Evolutionary conservation across 371 early-diverging fungal species (phyloP), one percentile per base, ranked within the genome.

Genomic region (Zancudomyces culisetae): DNA sequence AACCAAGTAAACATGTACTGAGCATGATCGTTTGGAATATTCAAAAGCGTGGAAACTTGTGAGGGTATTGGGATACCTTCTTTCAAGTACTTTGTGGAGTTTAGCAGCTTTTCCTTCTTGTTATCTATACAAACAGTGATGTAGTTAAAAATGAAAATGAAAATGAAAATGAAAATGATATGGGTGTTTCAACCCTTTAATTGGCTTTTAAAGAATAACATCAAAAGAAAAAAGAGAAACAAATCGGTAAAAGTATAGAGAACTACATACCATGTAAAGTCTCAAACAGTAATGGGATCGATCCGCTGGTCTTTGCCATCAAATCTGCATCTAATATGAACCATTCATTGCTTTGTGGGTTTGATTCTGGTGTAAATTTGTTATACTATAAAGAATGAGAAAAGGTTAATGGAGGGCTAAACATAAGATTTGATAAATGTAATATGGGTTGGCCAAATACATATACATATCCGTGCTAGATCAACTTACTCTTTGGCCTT

Each of bases 1-100:
- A 35, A 35, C 35, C 93, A 92, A 10, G 90, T 90, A 28, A 89
- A 68, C 41, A 85, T 74, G 51, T 92, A 92, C 60, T 83, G 78
- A 27, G 84, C 59, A 63, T 92, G 93, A 59, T 80, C 76, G 64
- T 92, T 92, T 23, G 81, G 71, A 24, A 90, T 69, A 42, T 81
- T 83, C 10, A 89, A 77, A 3, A 69, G 66, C 26, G 79, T 35
- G 35, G 35, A 35, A 15, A 15, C 10, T 15, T 6, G 35, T 35
- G 35, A 35, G 35, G 35, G 35, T 6, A 15, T 15, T 10, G 35
- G 35, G 35, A 35, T 10, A 10, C 35, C 35, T 10, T 6, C 15
- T 15, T 15, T 6, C 35, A 35, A 10, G 15, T 35, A 10, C 15
- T 35, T 6, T 35, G n/a, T n/a, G n/a, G 35, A 35, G 35, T 35